Base-by-base conservation (phyloP, 441 rosid species). In the Populus hybrid region DNA sequence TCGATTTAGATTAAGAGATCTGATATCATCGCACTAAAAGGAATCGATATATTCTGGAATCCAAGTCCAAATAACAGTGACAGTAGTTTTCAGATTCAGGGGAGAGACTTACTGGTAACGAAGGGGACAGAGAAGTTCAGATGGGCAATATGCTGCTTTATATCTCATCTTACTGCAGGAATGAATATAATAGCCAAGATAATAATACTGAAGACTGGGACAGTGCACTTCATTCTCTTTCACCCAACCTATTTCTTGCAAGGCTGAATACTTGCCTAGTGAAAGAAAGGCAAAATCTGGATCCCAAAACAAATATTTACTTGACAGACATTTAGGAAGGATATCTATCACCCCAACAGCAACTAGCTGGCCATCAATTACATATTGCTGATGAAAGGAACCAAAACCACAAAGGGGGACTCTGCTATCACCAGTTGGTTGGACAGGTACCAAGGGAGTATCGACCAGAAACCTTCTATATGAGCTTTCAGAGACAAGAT, bases 111-210 rank as follows among this genome's bases (percentile, higher is more conserved):
- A 95, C 99, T 85, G 87, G 84, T 88, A 91, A 68, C 90, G 99
- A 78, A 87, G 91, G 76, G 99, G 99, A 77, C 98, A 95, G 45
- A 95, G 94, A 80, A 95, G 97, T 88, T 92, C 92, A 21, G 97
- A 91, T 35, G 99, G 99, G 77, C 82, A 68, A 88, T 94, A 94
- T 8, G 95, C 94, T 66, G 97, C 97, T 90, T 95, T 95, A 84
- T 94, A 95, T 89, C 95, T 94, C 99, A 94, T 94, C 87, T 94
- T 95, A 86, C 82, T 80, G 88, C 99, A 94, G 76, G 98, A 95
- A 78, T 94, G 98, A 83, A 92, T 92, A 81, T 95, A 95, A 85
- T 95, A 95, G 61, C 99, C 98, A 80, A 95, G 95, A 88, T 95
- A 95, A 81, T 95, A 95, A 83, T 87, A 91, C 84, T 92, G 89